Evolutionary conservation across 768 basidiomycete species (phyloP).

Genomic region (Xerocomus brunneocitrinus): DNA sequence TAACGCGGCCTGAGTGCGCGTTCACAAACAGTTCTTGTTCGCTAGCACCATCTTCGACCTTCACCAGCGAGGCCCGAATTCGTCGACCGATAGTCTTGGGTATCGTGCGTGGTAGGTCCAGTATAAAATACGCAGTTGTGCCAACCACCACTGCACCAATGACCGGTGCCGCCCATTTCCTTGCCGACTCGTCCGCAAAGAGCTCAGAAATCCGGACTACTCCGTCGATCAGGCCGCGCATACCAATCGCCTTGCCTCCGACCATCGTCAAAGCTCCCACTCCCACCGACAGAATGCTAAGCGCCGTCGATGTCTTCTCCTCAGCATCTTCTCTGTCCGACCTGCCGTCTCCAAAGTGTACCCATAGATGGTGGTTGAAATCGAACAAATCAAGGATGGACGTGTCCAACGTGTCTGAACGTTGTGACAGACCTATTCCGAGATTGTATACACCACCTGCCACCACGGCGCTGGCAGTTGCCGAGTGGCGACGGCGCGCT

Average conservation of each 20-base stretch:
- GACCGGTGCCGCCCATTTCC: slow-evolving; percentile 86
- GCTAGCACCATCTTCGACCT: slow-evolving; percentile 41
- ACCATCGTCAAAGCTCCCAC: slow-evolving; percentile 88
- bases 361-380: slow-evolving; percentile 70
- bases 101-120: slow-evolving; percentile 84
- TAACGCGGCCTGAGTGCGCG: slow-evolving; percentile 63
- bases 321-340: slow-evolving; percentile 28
- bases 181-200: slow-evolving; percentile 71
- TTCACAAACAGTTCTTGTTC: slow-evolving; percentile 59
- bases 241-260: slow-evolving; percentile 76
- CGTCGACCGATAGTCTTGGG: slow-evolving; percentile 87
- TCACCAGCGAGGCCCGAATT: slow-evolving; percentile 60
- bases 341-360: slow-evolving; percentile 58
- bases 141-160: slow-evolving; percentile 74
- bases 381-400: slow-evolving; percentile 84
- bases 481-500: slow-evolving; percentile 33
- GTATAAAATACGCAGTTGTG: slow-evolving; percentile 71
- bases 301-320: slow-evolving; percentile 50
- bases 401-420: slow-evolving; percentile 73
- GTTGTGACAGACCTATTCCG: slow-evolving; percentile 75
- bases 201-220: slow-evolving; percentile 71
- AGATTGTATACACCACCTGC: slow-evolving; percentile 78
- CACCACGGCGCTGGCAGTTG: slow-evolving; percentile 49
- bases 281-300: slow-evolving; percentile 70
- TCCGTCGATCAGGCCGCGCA: slow-evolving; percentile 74